phyloP scores from a whole-genome alignment of 306 rosid genomes.

The Sicyos baderoa region DNA sequence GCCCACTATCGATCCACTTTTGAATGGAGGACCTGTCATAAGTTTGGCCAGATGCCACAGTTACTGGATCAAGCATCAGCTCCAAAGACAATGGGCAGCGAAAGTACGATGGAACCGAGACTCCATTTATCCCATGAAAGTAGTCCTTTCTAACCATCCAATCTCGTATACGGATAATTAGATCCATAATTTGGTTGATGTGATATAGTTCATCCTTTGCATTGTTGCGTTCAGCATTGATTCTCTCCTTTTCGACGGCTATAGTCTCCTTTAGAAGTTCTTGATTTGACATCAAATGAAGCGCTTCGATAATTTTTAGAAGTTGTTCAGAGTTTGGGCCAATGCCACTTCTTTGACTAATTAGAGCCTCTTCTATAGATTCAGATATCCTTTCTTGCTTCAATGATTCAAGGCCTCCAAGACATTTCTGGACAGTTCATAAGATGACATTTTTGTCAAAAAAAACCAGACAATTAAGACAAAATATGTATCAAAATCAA shows the following conservation, averaged over 20 bases:
- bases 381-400: slow-evolving; percentile 54
- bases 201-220: slow-evolving; percentile 44
- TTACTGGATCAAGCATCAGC: slow-evolving; percentile 86
- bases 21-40: slow-evolving; percentile 69
- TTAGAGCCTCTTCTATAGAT: slow-evolving; percentile 59
- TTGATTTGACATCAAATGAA: slow-evolving; percentile 53
- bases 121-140: slow-evolving; percentile 37
- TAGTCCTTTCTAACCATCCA: slow-evolving; percentile 45
- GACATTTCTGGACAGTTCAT: slow-evolving; percentile 43
- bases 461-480: not conserved
- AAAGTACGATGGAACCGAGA: slow-evolving; percentile 65
- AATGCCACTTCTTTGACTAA: slow-evolving; percentile 36
- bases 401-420: slow-evolving; percentile 55
- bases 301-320: slow-evolving; percentile 47
- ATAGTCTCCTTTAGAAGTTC: slow-evolving; percentile 77
- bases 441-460: slow-evolving; percentile 23
- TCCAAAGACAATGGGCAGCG: slow-evolving; percentile 81
- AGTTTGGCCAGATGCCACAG: slow-evolving; percentile 93
- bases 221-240: slow-evolving; percentile 42
- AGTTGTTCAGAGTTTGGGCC: slow-evolving; percentile 43
- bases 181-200: slow-evolving; percentile 47
- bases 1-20: slow-evolving; percentile 74
- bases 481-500: slow-evolving; percentile 13
- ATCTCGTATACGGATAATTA: slow-evolving; percentile 54
- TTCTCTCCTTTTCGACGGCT: slow-evolving; percentile 74